These are phyloP conservation scores for Colletotrichum salicis DNA, from an alignment of 2,329 filamentous ascomycete species.

Conservation along the genomic window DNA sequence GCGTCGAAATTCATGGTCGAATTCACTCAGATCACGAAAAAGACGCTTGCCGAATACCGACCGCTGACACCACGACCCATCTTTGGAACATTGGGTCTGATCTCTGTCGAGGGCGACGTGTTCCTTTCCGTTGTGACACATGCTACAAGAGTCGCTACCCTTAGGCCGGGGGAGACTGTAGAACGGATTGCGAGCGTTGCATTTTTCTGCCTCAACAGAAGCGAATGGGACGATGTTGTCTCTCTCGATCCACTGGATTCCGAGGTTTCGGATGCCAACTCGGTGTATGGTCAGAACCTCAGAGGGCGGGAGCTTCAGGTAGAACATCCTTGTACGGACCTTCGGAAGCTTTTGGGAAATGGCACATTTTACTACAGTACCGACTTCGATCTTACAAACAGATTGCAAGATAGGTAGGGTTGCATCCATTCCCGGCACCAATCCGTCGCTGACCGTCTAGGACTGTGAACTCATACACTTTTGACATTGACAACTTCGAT, in stretches of 20 bases:
- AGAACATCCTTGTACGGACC: constrained; percentile 88
- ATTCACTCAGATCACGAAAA: constrained; percentile 73
- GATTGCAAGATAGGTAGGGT: constrained; percentile 83
- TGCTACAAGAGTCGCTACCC: constrained; percentile 80
- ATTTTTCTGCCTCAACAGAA: constrained; percentile 91
- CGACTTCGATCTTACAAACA: constrained; percentile 96
- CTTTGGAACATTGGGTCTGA: constrained; percentile 87
- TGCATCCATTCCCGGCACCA: constrained; percentile 11
- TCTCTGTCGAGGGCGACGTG: constrained; percentile 84
- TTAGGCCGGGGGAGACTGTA: constrained; percentile 88
- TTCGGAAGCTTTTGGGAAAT: constrained; percentile 92
- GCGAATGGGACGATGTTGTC: constrained; percentile 84
- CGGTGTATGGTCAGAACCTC: constrained; percentile 61
- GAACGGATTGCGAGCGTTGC: constrained; percentile 88
- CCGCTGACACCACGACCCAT: constrained; percentile 78
- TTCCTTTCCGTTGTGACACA: constrained; percentile 91
- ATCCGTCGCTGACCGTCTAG: constrained; percentile 52
- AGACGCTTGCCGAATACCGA: constrained; percentile 80
- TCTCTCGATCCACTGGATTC: constrained; percentile 63
- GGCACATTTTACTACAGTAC: constrained; percentile 98
- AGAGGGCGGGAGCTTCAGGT: constrained; percentile 75
- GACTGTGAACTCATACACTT: constrained; percentile 78
- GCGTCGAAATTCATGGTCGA: constrained; percentile 85
- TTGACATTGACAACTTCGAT: constrained; percentile 93
- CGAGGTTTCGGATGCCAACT: constrained; percentile 59